These are phyloP conservation scores for Gracilaria gracilis DNA, from an alignment of 23 red algal species.

Conservation along the genomic window DNA sequence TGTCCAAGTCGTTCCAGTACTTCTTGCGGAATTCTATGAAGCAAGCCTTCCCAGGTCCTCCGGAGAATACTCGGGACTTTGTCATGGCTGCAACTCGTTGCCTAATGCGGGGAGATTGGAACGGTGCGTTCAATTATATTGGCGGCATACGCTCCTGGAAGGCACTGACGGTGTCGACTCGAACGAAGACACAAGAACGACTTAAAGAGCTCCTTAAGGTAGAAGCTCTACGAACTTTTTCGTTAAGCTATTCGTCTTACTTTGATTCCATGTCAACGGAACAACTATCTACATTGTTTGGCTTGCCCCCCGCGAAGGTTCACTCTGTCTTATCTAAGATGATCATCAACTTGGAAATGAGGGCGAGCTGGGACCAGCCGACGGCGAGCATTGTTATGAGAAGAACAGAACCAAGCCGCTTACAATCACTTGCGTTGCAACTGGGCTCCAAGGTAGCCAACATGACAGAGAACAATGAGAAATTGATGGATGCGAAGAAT, in stretches of 20 bases:
- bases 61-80: conserved; percentile 97
- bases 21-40: conserved; percentile 94
- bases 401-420: conserved; percentile 84
- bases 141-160: conserved; percentile 83
- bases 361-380: conserved; percentile 95
- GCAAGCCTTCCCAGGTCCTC: conserved; percentile 87
- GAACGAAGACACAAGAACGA: conserved; percentile 49
- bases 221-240: conserved; percentile 89
- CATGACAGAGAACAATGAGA: conserved; percentile 91
- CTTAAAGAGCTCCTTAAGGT: conserved; percentile 86
- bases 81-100: conserved; percentile 88
- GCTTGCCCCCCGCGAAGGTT: conserved; percentile 78
- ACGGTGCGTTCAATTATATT: conserved; percentile 72
- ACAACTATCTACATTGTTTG: conserved; percentile 80
- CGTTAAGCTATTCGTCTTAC: conserved; percentile 88
- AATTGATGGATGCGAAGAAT: conserved; percentile 81
- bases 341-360: conserved; percentile 93
- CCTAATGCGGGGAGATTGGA: conserved; percentile 88
- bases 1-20: conserved; percentile 93
- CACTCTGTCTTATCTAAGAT: conserved; percentile 94
- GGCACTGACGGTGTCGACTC: conserved; percentile 49
- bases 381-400: conserved; percentile 85
- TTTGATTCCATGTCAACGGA: conserved; percentile 82
- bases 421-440: conserved; percentile 90
- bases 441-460: conserved; percentile 76